A percentile compares a stretch with the other conserved stretches of the same genome.
These are phyloP conservation scores for Herpotrichia juniperi DNA, from an alignment of 2,329 filamentous ascomycete species.

Conservation along the genomic window DNA sequence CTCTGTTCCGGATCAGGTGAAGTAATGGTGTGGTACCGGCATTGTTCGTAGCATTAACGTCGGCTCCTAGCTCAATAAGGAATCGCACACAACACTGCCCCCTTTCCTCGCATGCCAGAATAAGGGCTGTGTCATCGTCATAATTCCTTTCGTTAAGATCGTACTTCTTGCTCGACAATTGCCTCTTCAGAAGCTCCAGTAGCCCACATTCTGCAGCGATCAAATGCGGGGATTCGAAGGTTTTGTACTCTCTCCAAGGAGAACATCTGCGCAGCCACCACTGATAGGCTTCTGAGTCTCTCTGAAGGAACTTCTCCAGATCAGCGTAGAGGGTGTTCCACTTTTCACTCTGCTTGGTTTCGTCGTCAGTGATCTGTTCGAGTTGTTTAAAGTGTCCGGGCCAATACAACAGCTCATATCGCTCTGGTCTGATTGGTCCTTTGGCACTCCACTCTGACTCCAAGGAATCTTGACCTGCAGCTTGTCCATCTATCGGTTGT, in stretches of 20 bases:
- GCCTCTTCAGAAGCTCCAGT: neutral
- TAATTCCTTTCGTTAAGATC: neutral
- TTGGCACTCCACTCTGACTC: no score
- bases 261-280: neutral
- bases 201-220: neutral
- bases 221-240: neutral
- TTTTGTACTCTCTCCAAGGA: neutral
- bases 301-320: neutral
- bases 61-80: neutral
- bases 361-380: neutral
- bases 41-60: neutral
- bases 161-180: neutral
- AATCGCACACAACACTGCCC: neutral
- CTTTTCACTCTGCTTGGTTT: neutral
- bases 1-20: neutral
- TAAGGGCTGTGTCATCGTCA: neutral
- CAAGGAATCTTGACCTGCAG: no score
- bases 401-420: neutral
- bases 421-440: neutral
- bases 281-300: neutral
- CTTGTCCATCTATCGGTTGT: no score
- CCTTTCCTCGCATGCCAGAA: neutral
- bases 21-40: neutral
- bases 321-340: neutral
- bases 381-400: neutral